Conservation (phyloP, 2,329 filamentous ascomycete species). For the Gliomastix tumulicola region DNA sequence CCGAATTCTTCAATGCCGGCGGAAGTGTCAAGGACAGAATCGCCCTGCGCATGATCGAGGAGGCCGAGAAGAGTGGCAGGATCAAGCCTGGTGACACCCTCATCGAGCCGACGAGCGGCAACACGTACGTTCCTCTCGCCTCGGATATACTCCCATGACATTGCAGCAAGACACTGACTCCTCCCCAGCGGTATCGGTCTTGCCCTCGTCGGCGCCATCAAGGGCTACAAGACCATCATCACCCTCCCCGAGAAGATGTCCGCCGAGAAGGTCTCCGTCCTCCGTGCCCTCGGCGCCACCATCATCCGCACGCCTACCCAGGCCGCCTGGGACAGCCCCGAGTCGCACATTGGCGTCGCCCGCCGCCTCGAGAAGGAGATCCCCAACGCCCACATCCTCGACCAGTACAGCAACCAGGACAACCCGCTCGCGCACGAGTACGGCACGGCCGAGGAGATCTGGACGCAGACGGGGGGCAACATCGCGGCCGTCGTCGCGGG, state of each 20-base stretch:
- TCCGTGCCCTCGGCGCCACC: conserved; percentile 88
- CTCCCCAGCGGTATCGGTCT: conserved; percentile 70
- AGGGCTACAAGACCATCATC: conserved; percentile 98
- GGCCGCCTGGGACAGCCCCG: conserved; percentile 88
- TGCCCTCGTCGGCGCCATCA: conserved; percentile 88
- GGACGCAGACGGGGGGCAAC: conserved; percentile 79
- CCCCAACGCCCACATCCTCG: conserved; percentile 92
- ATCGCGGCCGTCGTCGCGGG: conserved; percentile 82
- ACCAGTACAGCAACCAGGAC: conserved; percentile 88
- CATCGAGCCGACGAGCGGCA: conserved; percentile 96
- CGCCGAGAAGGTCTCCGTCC: conserved; percentile 91
- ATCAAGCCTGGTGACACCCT: conserved; percentile 97
- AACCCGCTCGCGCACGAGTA: conserved; percentile 92
- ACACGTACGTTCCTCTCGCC: conserved; percentile 51
- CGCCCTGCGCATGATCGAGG: conserved; percentile 93
- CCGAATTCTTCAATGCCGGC: conserved; percentile 90
- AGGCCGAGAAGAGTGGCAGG: conserved; percentile 81
- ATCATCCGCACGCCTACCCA: conserved; percentile 97
- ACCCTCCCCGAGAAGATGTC: conserved; percentile 99
- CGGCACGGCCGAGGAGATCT: conserved; percentile 94
- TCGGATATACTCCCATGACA: background rate
- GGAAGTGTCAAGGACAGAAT: conserved; percentile 94
- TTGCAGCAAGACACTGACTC: conserved; percentile 13
- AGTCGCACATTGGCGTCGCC: conserved; percentile 95
- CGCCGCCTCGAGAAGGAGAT: conserved; percentile 87